A percentile compares a stretch with the other conserved stretches of the same genome.
Conservation (phyloP, 1,284 basidiomycete genomes). For the Melampsora larici-populina region DNA sequence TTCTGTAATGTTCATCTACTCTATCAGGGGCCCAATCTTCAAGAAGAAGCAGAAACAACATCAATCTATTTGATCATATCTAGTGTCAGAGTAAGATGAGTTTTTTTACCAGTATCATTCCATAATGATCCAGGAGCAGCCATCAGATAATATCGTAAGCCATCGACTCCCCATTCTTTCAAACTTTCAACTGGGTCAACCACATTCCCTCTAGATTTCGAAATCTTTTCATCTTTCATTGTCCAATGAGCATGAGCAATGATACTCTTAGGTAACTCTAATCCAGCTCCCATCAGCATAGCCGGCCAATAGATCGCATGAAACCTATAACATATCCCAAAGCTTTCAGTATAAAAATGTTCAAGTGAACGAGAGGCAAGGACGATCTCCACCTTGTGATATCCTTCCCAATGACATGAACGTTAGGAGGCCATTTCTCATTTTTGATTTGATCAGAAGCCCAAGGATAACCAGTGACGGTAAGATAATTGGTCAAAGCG, state of each 20-base stretch:
- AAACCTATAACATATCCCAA: slow-evolving; percentile 45
- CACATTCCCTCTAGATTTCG: slow-evolving; percentile 52
- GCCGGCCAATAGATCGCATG: slow-evolving; percentile 54
- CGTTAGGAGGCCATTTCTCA: slow-evolving; percentile 51
- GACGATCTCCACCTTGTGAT: slow-evolving; percentile 48
- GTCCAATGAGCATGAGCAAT: slow-evolving; percentile 54
- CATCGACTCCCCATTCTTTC: slow-evolving; percentile 49
- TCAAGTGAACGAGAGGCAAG: not conserved
- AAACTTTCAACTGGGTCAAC: slow-evolving; percentile 52
- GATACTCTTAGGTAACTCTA: slow-evolving; percentile 50
- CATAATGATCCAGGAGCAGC: slow-evolving; percentile 51
- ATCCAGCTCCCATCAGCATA: slow-evolving; percentile 50
- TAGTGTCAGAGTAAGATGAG: not conserved
- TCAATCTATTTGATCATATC: not conserved
- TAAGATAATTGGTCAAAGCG: slow-evolving; percentile 53
- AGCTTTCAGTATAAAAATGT: too few species aligned
- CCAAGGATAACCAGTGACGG: slow-evolving; percentile 51
- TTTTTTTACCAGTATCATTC: slow-evolving; percentile 46
- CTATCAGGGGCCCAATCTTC: slow-evolving; percentile 37
- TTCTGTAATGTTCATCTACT: slow-evolving; percentile 46
- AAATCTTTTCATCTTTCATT: slow-evolving; percentile 52
- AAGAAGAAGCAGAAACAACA: not conserved
- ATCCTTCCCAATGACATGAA: slow-evolving; percentile 54
- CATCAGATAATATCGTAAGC: slow-evolving; percentile 52
- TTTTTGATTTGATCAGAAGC: not conserved